Evolutionary conservation across 768 basidiomycete species (phyloP).

Genomic region (Lentinula edodes): DNA sequence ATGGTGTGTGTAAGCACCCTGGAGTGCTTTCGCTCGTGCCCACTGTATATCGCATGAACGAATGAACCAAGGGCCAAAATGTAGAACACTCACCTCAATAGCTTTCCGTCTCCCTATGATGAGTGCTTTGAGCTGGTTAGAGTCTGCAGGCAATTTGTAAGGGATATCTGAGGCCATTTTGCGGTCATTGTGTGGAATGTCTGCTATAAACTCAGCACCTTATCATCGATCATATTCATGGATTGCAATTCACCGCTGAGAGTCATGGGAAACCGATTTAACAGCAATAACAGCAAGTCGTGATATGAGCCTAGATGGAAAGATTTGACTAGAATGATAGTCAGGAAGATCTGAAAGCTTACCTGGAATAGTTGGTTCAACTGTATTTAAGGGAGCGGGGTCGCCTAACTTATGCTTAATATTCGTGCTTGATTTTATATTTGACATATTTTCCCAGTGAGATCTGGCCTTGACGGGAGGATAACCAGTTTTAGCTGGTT

Average conservation of each 20-base stretch:
- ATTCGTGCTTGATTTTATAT: neutral
- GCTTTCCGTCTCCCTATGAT: constrained; percentile 39
- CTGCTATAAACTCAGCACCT: neutral
- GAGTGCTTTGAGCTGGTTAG: constrained; percentile 28
- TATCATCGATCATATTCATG: neutral
- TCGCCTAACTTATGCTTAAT: neutral
- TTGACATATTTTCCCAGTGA: constrained; percentile 29
- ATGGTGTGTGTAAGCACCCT: constrained; percentile 30
- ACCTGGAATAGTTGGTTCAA: neutral
- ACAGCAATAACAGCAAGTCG: constrained; percentile 24
- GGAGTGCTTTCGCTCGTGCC: constrained; percentile 41
- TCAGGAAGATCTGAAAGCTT: neutral
- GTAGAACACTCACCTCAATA: constrained; percentile 6
- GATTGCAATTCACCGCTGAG: constrained; percentile 25
- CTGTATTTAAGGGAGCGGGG: neutral
- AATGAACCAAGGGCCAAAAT: neutral
- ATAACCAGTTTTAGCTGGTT: constrained; percentile 26
- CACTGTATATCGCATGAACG: constrained; percentile 26
- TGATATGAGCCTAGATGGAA: constrained; percentile 12
- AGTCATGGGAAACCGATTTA: constrained; percentile 38
- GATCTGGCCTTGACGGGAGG: constrained; percentile 25
- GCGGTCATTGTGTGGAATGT: neutral
- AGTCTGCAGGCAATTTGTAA: constrained; percentile 32
- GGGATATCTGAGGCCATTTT: constrained; percentile 21
- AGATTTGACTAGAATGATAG: neutral